Conservation (phyloP, 192 early-diverging fungal species). For the Coemansia sp. region DNA sequence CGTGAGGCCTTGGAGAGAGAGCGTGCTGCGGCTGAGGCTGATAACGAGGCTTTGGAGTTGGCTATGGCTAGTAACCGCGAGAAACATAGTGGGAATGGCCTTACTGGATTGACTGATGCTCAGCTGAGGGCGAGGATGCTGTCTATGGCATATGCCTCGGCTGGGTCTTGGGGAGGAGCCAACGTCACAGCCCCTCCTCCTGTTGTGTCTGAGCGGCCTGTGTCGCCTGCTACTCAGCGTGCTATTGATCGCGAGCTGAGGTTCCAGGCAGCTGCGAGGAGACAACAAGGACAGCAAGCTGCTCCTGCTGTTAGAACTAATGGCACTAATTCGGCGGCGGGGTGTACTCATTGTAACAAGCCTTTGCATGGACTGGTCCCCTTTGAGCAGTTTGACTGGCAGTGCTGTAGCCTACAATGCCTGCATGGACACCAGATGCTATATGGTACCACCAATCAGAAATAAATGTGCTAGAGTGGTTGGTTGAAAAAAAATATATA, state of each 20-base stretch:
- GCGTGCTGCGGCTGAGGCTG: background rate
- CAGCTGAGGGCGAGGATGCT: constrained; percentile 31
- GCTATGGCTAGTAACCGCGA: constrained; percentile 8
- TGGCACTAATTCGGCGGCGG: background rate
- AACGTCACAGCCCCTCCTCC: background rate
- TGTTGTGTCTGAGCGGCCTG: background rate
- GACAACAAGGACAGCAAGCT: constrained; percentile 8
- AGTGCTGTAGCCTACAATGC: constrained; percentile 62
- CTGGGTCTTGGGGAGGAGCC: background rate
- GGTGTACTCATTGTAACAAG: constrained; percentile 62
- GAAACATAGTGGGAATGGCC: background rate
- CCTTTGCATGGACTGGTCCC: constrained; percentile 60
- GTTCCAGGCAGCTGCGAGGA: constrained; percentile 32
- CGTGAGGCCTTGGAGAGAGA: background rate
- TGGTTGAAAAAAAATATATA: background rate
- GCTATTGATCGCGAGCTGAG: constrained; percentile 43
- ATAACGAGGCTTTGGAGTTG: constrained; percentile 21
- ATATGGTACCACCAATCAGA: constrained; percentile 4
- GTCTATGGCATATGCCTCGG: constrained; percentile 27
- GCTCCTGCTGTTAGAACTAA: background rate
- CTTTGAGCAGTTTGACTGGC: constrained; percentile 78
- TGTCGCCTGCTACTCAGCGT: constrained; percentile 24
- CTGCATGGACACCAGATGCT: constrained; percentile 30
- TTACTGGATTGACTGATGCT: constrained; percentile 13
- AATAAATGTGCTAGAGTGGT: background rate